Evolutionary conservation across 352 stramenopile species (phyloP), one percentile per base, ranked within the genome.

Genomic region (Phytopythium montanum): DNA sequence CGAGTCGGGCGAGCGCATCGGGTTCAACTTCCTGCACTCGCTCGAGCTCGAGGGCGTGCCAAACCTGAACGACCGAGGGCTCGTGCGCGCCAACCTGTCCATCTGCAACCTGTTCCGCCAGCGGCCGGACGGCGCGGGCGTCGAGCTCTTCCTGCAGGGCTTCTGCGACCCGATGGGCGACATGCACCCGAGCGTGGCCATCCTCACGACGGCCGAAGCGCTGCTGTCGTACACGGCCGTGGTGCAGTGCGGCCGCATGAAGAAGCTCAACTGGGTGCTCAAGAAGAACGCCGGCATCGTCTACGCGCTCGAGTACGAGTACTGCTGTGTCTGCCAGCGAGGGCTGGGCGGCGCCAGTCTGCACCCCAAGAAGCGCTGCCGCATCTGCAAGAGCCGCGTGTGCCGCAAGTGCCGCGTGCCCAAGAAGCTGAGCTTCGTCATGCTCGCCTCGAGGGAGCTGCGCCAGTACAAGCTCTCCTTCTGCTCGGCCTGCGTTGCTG

Each of bases 11-110:
- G 72, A 85, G 19, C 61, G 60, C 46, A 71, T 85, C 39, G 75
- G 72, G 31, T 85, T 69, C 64, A 77, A 85, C 50, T 69, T 85
- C 41, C 62, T 81, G 26, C 75, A 85, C 61, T 80, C 70, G 49
- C 66, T 85, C 44, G 69, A 73, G 42, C 73, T 85, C 48, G 66
- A 76, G 38, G 62, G 76, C 33, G 74, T 76, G 16, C 64, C 60
- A 0, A 26, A 65, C 26, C 69, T 80, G 18, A 49, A 60, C 14
- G 52, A 66, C 33, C 23, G 68, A 16, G 67, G 67, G 4, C 56
- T 74, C 36, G 67, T 77, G 26, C 71, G 75, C 6, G 75, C 66
- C 21, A 81, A 77, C 54, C 56, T 84, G 9, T 79, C 69, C n/a
- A 73, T 81, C 49, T 84, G 75, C 61, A 73, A 62, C 14, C 54